Base-by-base conservation (phyloP, 805 yeast genomes). In the Jamesozyma gamospora region DNA sequence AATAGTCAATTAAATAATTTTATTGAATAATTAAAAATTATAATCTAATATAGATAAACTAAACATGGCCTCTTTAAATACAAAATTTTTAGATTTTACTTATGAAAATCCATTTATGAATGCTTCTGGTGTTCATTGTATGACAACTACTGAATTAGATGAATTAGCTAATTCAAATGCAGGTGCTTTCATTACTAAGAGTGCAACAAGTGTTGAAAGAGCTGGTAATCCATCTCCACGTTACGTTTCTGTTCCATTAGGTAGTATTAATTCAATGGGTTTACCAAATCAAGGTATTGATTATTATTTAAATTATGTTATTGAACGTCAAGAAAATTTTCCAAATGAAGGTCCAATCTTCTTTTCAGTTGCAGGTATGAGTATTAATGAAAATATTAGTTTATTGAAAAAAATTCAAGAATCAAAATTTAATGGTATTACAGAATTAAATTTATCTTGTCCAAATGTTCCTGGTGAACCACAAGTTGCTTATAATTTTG, bases 401-500 rank as follows among this genome's bases (percentile, higher is more conserved):
- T 28, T 55, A 42, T 37, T 56, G 32, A 43, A 40, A 16, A 51
- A 36, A 24, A 41, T 56, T n/a, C 57, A 56, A 37, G 53, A 50
- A 7, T 51, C 56, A 37, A 52, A 44, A 3, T 56, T 50, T 31
- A 37, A 45, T 27, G 62, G 60, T 27, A 38, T 53, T 24, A 53
- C 58, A 2, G 62, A 56, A 39, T 39, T 56, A 18, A 55, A 56
- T 38, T 32, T 55, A 28, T 56, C 62, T 3, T 56, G 60, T 41
- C 62, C 62, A n/a, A 56, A 56, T 33, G 59, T 56, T n/a, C 59
- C 60, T 15, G 62, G 62, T 30, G 54, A 56, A 37, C 62, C 60
- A 35, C 60, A 56, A 41, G 53, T 56, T 26, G 62, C 58, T 4
- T 56, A 56, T 35, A 60, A 56, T 41, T 56, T 53, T 38, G 58